Conservation (phyloP, 1,284 basidiomycete species). For the Meira miltonrushii region DNA sequence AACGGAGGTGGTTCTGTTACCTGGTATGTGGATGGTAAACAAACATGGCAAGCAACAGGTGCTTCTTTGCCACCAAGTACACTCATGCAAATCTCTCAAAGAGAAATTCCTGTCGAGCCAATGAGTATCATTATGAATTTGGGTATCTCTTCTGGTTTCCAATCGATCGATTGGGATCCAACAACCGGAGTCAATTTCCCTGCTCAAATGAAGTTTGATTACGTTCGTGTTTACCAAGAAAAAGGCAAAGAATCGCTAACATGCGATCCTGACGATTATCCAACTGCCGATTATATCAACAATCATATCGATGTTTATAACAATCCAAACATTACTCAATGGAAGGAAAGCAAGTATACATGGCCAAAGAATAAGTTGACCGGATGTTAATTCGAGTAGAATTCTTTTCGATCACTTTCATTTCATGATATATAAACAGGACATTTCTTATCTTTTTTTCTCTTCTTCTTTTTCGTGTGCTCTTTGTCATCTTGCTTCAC, state of each 20-base stretch:
- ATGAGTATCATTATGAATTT: conserved; percentile 21
- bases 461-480: background rate
- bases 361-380: conserved; percentile 11
- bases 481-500: too few relatives aligned
- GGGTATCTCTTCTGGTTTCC: conserved; percentile 54
- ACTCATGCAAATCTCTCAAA: conserved; percentile 14
- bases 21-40: conserved; percentile 20
- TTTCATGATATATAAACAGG: background rate
- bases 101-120: conserved; percentile 18
- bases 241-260: conserved; percentile 51
- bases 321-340: conserved; percentile 40
- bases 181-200: conserved; percentile 52
- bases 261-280: conserved; percentile 45
- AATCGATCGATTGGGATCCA: conserved; percentile 32
- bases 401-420: background rate
- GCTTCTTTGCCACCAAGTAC: conserved; percentile 12
- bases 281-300: conserved; percentile 49
- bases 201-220: conserved; percentile 55
- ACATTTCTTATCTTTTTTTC: background rate
- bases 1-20: conserved; percentile 15
- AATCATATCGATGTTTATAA: conserved; percentile 46
- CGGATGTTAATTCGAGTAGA: conserved; percentile 9
- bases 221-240: conserved; percentile 56
- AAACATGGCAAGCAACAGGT: conserved; percentile 17
- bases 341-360: background rate